Base-by-base conservation (phyloP, 805 yeast species). In the Metschnikowia orientalis region DNA sequence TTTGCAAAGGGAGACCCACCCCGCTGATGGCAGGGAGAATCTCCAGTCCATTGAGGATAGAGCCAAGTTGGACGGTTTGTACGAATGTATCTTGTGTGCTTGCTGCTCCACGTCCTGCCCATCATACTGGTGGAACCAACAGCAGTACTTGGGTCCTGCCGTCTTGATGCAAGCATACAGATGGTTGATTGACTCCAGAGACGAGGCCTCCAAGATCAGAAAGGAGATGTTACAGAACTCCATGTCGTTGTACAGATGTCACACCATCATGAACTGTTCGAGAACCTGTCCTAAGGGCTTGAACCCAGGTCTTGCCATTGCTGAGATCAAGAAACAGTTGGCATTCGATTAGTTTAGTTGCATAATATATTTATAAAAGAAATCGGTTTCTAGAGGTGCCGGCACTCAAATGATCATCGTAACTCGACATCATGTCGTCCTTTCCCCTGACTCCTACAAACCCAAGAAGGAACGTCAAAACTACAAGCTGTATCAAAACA, bases 51-150 rank as follows among this genome's bases (percentile, higher is more conserved):
- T 86, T 45, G 95, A 72, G 46, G 98, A 92, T 70, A 81, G 98
- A 68, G 86, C 82, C 67, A 92, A 92, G 69, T 75, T 90, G 57
- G 97, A 92, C 62, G 98, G 98, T 37, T 69, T 92, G 49, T 90
- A 90, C 69, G 97, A 90, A 69, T 90, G 98, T 73, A 90, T 90
- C 54, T 71, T 90, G 58, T 90, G 98, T 71, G 98, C 98, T 8
- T 89, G 98, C 69, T 90, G 98, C 67, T 89, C 97, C 21, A 92
- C 98, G 32, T 81, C 97, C 12, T 92, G 98, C 72, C 98, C 98
- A 34, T 89, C 97, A 3, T 92, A 92, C 76, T 92, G 98, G 98
- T 92, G 98, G 98, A 92, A 92, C 70, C 95, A 87, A 70, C 95
- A 89, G 67, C 95, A 92, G 72, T 92, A 92, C 68, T 71, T 92